These are phyloP conservation scores for Extremus antarcticus DNA, from an alignment of 495 filamentous ascomycete genomes.

Conservation along the genomic window DNA sequence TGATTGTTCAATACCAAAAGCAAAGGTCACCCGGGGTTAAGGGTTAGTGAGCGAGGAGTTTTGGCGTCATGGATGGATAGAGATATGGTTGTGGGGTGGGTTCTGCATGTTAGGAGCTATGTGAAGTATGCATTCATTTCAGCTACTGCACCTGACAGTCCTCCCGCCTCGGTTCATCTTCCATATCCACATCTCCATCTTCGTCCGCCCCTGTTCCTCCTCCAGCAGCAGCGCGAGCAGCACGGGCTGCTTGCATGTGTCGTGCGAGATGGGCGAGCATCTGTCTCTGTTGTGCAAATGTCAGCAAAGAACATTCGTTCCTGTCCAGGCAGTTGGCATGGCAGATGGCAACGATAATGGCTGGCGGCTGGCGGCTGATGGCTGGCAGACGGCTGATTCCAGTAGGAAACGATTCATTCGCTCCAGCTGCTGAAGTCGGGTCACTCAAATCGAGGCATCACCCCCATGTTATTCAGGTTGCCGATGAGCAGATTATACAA, in stretches of 20 bases:
- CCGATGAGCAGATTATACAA: not conserved
- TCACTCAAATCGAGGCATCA: not conserved
- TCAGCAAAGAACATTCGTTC: too few species aligned
- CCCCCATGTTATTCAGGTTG: not conserved
- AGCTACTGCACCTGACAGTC: slow-evolving; percentile 33
- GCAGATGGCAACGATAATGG: not conserved
- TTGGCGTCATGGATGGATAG: too few species aligned
- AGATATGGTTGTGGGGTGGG: too few species aligned
- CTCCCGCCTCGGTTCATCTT: slow-evolving; percentile 29
- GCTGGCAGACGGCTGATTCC: too few species aligned
- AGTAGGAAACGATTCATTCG: too few species aligned
- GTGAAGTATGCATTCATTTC: too few species aligned
- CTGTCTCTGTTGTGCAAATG: slow-evolving; percentile 37
- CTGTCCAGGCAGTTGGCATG: too few species aligned
- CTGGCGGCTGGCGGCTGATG: not conserved
- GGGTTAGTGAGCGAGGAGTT: slow-evolving; percentile 2
- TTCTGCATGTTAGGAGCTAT: too few species aligned
- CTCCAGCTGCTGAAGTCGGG: too few species aligned
- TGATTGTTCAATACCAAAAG: slow-evolving; percentile 19
- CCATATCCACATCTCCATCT: slow-evolving; percentile 14
- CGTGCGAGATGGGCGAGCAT: slow-evolving; percentile 49
- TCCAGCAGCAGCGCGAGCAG: slow-evolving; percentile 12
- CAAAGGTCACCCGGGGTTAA: slow-evolving; percentile 14
- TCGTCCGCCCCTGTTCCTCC: slow-evolving; percentile 16
- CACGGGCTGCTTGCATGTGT: slow-evolving; percentile 33